phyloP scores from a whole-genome alignment of 1,284 basidiomycete genomes.

The Puccinia horiana region DNA sequence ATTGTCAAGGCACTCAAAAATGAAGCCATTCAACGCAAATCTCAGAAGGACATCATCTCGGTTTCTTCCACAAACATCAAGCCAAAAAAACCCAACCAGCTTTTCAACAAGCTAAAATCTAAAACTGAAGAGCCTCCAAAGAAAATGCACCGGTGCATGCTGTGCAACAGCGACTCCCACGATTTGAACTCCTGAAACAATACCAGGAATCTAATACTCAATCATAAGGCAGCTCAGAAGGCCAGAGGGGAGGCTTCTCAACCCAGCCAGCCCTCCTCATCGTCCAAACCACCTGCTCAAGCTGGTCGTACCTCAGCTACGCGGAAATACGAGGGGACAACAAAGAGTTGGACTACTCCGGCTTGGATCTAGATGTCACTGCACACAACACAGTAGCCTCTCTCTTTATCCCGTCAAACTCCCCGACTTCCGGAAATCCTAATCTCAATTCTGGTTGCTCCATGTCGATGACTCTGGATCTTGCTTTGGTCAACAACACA shows the following conservation, averaged over 20 bases:
- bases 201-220: background rate
- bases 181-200: background rate
- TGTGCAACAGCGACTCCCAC: background rate
- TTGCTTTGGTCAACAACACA: background rate
- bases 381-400: background rate
- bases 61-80: background rate
- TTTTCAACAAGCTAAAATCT: background rate
- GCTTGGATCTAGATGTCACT: background rate
- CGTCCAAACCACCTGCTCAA: background rate
- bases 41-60: background rate
- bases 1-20: background rate
- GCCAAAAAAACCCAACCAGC: background rate
- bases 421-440: background rate
- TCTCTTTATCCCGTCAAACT: background rate
- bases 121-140: background rate
- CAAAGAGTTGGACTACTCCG: background rate
- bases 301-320: background rate
- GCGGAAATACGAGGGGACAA: no score
- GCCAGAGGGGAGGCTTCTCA: background rate
- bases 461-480: background rate
- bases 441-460: conserved; percentile 2
- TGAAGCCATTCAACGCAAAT: background rate
- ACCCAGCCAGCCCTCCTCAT: background rate
- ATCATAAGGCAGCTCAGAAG: background rate
- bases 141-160: background rate